Evolutionary conservation across 73 alveolate genomes (phyloP).

Genomic region (Paramecium biaurelia): DNA sequence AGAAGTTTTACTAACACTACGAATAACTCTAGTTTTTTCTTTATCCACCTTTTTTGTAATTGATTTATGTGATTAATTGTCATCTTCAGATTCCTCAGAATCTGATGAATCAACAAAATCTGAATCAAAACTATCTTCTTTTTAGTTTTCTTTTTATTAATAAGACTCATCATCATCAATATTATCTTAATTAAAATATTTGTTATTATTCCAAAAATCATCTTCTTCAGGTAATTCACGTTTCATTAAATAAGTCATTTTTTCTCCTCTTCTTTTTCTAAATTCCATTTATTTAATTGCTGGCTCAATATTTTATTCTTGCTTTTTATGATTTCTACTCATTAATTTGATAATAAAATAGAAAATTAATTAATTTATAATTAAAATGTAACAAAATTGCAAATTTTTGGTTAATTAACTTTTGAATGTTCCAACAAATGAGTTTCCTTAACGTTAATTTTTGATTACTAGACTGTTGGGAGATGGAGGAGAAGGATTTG

Average conservation of each 20-base stretch:
- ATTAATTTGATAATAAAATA: neutral
- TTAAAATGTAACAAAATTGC: too few relatives aligned
- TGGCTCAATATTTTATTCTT: neutral
- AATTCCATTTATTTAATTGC: constrained; percentile 17
- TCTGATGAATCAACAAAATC: constrained; percentile 13
- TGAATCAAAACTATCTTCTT: constrained; percentile 1
- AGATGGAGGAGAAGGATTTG: neutral
- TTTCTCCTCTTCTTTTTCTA: constrained; percentile 33
- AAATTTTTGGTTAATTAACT: too few relatives aligned
- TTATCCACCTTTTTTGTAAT: neutral
- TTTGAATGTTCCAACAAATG: neutral
- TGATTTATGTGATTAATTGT: neutral
- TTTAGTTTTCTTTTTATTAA: neutral
- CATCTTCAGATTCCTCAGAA: neutral
- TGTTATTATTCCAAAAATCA: constrained; percentile 41
- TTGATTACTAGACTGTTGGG: neutral
- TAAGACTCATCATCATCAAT: constrained; percentile 36
- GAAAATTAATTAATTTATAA: neutral
- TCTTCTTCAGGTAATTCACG: neutral
- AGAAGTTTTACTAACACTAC: neutral
- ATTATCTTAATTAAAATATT: constrained; percentile 18
- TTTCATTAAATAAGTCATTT: neutral
- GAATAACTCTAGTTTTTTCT: neutral
- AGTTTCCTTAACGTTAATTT: neutral
- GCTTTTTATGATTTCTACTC: neutral